Evolutionary conservation across 768 basidiomycete species (phyloP), one percentile per base, ranked within the genome.

Genomic region (Leccinum sublutescens): DNA sequence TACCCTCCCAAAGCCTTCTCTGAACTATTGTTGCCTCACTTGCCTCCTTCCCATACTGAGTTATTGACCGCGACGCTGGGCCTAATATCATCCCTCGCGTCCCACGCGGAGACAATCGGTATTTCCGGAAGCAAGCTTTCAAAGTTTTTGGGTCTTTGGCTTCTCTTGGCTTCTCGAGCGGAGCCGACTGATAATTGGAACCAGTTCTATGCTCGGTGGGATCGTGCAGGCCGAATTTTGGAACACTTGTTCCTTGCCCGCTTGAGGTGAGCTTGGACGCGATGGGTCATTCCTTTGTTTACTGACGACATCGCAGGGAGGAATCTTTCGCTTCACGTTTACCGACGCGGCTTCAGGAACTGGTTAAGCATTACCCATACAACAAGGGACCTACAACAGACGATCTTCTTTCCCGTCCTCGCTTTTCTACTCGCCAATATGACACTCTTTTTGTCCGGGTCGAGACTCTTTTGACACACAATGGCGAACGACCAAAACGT

Each of bases 71-170:
- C 80, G 0, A 82, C 82, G 0, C 75, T 93, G 4, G 82, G 85
- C 53, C 71, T 90, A 8, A 81, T 91, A 36, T 85, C 87, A 0
- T 85, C 85, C 14, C 77, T 93, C 6, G 88, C 91, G 0, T 80
- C 88, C 4, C 88, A 88, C 64, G 79, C 85, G 8, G 91, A 92
- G 64, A 76, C 76, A 5, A 92, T 88, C 66, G 81, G 89, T 52
- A 85, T 85, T 2, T 89, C 88, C 6, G 90, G 88, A 27, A 91
- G 88, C 76, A 92, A 88, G 67, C 77, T 92, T 8, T 83, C 86
- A 31, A 90, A 86, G 70, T 78, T 86, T 58, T 76, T 89, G 50
- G 91, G 91, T 12, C 68, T 90, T 51, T 93, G 91, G 91, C 73
- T 92, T 21, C 74, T 93, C 14, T 74, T 81, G 4, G 68, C 80